Percentiles rank a stretch among this genome's conserved stretches.
Evolutionary conservation across 371 early-diverging fungal genomes (phyloP).

Genomic region (Apophysomyces variabilis): DNA sequence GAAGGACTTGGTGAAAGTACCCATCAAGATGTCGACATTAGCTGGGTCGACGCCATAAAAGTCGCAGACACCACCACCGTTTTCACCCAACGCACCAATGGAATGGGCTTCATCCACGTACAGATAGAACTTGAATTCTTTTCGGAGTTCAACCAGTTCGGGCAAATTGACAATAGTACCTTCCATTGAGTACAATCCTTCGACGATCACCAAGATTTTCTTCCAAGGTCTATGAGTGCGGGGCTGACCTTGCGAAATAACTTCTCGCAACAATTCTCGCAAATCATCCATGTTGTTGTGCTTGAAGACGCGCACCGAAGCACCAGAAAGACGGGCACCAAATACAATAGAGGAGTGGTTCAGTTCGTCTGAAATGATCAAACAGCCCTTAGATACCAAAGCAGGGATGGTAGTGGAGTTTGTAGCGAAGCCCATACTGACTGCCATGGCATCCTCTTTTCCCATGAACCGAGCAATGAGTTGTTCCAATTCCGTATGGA

Average conservation of each 20-base stretch:
- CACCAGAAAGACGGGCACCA: conserved; percentile 95
- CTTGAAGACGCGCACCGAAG: conserved; percentile 94
- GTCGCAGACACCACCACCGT: conserved; percentile 98
- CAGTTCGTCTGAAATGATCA: conserved; percentile 97
- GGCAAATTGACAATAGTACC: conserved; percentile 93
- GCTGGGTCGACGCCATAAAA: conserved; percentile 90
- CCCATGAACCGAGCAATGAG: conserved; percentile 89
- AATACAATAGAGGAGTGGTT: conserved; percentile 98
- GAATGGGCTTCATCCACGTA: conserved; percentile 99
- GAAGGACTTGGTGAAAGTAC: conserved; percentile 99
- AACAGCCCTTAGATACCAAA: conserved; percentile 86
- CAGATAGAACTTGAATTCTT: conserved; percentile 97
- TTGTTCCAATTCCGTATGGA: conserved; percentile 86
- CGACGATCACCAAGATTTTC: conserved; percentile 98
- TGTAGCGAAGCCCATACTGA: conserved; percentile 86
- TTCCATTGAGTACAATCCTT: conserved; percentile 99
- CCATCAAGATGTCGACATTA: conserved; percentile 98
- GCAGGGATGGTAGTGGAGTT: conserved; percentile 98
- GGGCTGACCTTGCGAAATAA: conserved; percentile 99
- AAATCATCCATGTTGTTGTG: conserved; percentile 92
- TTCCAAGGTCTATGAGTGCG: conserved; percentile 99
- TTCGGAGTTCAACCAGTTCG: conserved; percentile 91
- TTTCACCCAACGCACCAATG: conserved; percentile 95
- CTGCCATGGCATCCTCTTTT: conserved; percentile 48
- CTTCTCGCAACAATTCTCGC: conserved; percentile 86